Percentiles rank a stretch among this genome's conserved stretches.
phyloP scores from a whole-genome alignment of 176 grass and related monocot species.

The Luzula sylvatica region DNA sequence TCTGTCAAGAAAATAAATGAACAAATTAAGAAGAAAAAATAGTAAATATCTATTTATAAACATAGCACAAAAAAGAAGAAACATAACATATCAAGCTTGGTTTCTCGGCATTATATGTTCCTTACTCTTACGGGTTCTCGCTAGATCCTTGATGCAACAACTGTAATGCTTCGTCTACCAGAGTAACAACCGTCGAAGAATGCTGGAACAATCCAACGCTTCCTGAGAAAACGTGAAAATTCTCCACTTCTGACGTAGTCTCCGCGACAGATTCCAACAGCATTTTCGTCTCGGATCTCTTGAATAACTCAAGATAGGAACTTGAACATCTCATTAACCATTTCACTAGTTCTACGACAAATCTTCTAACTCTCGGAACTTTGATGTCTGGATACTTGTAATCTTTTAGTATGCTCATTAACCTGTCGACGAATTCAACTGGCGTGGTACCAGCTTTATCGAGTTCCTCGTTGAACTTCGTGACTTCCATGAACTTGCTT shows the following conservation, averaged over 20 bases:
- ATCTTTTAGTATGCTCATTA: slow-evolving; percentile 25
- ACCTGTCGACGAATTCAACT: slow-evolving; percentile 8
- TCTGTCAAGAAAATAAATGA: too few relatives aligned
- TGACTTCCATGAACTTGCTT: slow-evolving; percentile 29
- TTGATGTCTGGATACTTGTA: slow-evolving; percentile 34
- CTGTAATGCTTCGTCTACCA: slow-evolving; percentile 32
- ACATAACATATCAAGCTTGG: too few relatives aligned
- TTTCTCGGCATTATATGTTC: too few relatives aligned
- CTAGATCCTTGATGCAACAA: slow-evolving; percentile 16
- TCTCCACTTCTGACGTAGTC: slow-evolving; percentile 57
- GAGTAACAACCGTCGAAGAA: slow-evolving; percentile 19
- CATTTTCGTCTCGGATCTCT: slow-evolving; percentile 15
- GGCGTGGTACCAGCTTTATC: neutral
- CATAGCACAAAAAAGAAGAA: too few relatives aligned
- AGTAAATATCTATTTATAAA: too few relatives aligned
- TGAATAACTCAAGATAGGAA: slow-evolving; percentile 7
- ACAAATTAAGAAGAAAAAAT: too few relatives aligned
- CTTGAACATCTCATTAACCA: slow-evolving; percentile 20
- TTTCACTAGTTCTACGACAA: slow-evolving; percentile 34
- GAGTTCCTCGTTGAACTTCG: slow-evolving; percentile 21
- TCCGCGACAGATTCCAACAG: slow-evolving; percentile 38
- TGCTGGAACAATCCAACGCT: slow-evolving; percentile 43
- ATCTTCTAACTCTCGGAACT: slow-evolving; percentile 43
- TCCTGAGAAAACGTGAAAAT: slow-evolving; percentile 69
- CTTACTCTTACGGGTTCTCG: neutral